phyloP scores from a whole-genome alignment of 768 basidiomycete species.

The Candolleomyces eurysporus region DNA sequence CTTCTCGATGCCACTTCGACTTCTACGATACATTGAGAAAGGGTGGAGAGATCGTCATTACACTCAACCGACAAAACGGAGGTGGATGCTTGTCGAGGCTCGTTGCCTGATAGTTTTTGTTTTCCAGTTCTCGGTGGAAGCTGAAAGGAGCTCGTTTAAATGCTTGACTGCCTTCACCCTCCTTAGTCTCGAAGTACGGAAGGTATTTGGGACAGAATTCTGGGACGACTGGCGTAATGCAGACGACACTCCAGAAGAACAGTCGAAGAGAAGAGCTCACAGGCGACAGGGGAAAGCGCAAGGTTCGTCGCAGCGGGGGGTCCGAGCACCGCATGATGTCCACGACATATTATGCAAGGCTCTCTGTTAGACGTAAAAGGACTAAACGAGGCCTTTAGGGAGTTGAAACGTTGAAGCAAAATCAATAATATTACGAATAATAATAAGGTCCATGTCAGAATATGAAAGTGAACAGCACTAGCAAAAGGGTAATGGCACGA shows the following conservation, averaged over 20 bases:
- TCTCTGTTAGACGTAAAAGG: too few species aligned
- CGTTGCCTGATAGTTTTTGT: conserved; percentile 60
- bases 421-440: too few species aligned
- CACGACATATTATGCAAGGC: too few species aligned
- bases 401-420: too few species aligned
- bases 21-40: conserved; percentile 70
- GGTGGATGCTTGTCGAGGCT: conserved; percentile 51
- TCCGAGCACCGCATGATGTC: too few species aligned
- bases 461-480: too few species aligned
- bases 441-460: too few species aligned
- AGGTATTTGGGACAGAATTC: conserved; percentile 28
- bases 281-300: conserved; percentile 24
- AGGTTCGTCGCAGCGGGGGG: too few species aligned
- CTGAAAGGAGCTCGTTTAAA: conserved; percentile 8
- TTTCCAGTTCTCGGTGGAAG: too few species aligned
- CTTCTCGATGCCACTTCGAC: conserved; percentile 62
- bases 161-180: conserved; percentile 30
- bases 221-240: conserved; percentile 23
- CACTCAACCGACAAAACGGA: conserved; percentile 53
- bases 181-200: conserved; percentile 26
- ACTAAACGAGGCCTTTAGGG: too few species aligned
- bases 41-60: conserved; percentile 65
- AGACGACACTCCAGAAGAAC: conserved; percentile 31
- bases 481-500: too few species aligned
- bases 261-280: conserved; percentile 29